These are phyloP conservation scores for Rhododendron simsii DNA, from an alignment of 148 eudicot genomes.

Conservation along the genomic window DNA sequence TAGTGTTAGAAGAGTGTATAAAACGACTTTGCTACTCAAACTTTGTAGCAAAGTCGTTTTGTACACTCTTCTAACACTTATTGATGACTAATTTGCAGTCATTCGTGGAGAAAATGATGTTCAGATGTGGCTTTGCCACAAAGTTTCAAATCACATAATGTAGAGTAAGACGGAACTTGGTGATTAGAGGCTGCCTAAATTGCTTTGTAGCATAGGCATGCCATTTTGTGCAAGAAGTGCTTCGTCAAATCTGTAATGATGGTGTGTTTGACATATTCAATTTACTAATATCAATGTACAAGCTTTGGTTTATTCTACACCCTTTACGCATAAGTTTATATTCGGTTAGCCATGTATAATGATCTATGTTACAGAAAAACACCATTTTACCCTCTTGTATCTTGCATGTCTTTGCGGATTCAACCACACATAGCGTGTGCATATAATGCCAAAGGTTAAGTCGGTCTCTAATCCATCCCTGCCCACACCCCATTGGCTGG, in stretches of 20 bases:
- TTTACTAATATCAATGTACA: background rate
- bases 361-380: background rate
- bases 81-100: background rate
- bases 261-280: background rate
- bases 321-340: background rate
- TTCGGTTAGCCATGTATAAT: too few species aligned
- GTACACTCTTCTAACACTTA: too few species aligned
- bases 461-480: background rate
- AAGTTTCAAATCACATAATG: background rate
- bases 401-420: background rate
- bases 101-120: background rate
- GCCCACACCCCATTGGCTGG: background rate
- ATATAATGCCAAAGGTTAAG: background rate
- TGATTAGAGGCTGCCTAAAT: background rate
- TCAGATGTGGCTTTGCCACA: background rate
- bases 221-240: background rate
- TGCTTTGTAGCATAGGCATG: background rate
- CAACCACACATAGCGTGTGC: background rate
- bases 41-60: background rate
- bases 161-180: background rate
- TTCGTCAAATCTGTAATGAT: background rate
- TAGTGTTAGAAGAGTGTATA: too few species aligned
- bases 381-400: background rate
- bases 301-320: background rate
- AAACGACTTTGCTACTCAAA: too few species aligned